Evolutionary conservation across 352 stramenopile species (phyloP), one percentile per base, ranked within the genome.

Genomic region (Thalassiosira hispida): DNA sequence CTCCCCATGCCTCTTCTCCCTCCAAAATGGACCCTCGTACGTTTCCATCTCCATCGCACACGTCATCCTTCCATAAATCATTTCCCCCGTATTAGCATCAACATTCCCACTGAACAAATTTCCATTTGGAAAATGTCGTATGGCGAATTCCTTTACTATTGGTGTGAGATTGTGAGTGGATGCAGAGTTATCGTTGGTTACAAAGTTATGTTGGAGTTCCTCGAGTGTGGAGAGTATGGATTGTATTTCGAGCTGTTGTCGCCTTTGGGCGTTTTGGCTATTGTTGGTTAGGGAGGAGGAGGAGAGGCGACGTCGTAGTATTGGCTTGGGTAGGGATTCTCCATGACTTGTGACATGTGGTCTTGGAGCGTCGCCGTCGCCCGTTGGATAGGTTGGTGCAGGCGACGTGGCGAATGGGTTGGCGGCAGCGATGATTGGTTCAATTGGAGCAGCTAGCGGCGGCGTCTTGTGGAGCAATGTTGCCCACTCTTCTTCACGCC

Each of bases 71-170:
- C 75, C 75, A 47, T 71, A 75, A 18, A 83, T 59, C 29, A 73
- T 63, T 46, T 74, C 61, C 1, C 62, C 38, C 16, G 61, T 79
- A 1, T 46, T 25, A 1, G 40, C 29, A 44, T 83, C 31, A 9
- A 83, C 53, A 46, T 69, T 59, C 0, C 75, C 75, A 22, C 68
- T 76, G 63, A 83, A 83, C 14, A 78, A 27, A 44, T 78, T 68
- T 9, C 75, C 75, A 18, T 73, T 79, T 11, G 67, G 62, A 66
- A 62, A 83, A 29, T 80, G 72, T n/a, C 51, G 60, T 5, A 72
- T 68, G 31, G 66, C 53, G 40, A 60, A 80, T 46, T 74, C 62
- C 33, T 76, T 76, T 0, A 9, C 0, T 46, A 14, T 2, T 7
- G 8, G 52, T 31, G 25, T 1, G 51, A 1, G 40, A 60, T 46